A percentile compares a stretch with the other conserved stretches of the same genome.
phyloP scores from a whole-genome alignment of 2,329 filamentous ascomycete genomes.

The Pseudogymnoascus pannorum region DNA sequence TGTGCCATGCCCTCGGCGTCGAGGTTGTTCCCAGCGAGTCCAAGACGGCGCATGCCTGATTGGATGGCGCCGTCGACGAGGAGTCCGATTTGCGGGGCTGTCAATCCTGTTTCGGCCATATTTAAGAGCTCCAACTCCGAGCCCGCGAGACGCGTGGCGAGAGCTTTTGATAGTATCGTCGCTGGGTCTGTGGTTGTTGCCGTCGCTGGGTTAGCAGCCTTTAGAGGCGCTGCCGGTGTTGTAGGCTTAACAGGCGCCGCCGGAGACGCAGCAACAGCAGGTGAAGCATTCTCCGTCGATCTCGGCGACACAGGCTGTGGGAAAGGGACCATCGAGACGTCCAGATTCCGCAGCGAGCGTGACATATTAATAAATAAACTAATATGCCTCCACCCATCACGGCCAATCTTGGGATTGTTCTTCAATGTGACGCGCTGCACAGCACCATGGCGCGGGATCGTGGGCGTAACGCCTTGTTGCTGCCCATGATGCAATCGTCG shows the following conservation, averaged over 20 bases:
- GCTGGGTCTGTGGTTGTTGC: slow-evolving; percentile 44
- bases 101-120: slow-evolving; percentile 70
- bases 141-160: slow-evolving; percentile 70
- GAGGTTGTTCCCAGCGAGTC: slow-evolving; percentile 75
- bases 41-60: slow-evolving; percentile 70
- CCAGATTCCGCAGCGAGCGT: slow-evolving; percentile 74
- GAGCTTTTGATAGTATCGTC: slow-evolving; percentile 63
- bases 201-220: slow-evolving; percentile 25
- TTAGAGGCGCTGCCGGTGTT: slow-evolving; percentile 14
- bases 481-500: slow-evolving; percentile 20
- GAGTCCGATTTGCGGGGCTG: slow-evolving; percentile 60
- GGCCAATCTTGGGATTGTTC: slow-evolving; percentile 77
- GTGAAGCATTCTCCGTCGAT: slow-evolving; percentile 12
- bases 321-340: slow-evolving; percentile 79
- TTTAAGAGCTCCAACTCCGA: slow-evolving; percentile 73
- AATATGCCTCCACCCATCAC: slow-evolving; percentile 86
- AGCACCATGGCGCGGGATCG: slow-evolving; percentile 41
- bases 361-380: slow-evolving; percentile 87
- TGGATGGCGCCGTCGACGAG: slow-evolving; percentile 78
- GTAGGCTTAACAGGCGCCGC: slow-evolving; percentile 14
- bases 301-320: slow-evolving; percentile 37
- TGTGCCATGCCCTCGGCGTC: slow-evolving; percentile 67
- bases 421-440: slow-evolving; percentile 84
- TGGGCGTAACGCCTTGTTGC: background rate
- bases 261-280: slow-evolving; percentile 15